Conservation (phyloP, 306 rosid genomes). For the Oxytropis ochrocephala region DNA sequence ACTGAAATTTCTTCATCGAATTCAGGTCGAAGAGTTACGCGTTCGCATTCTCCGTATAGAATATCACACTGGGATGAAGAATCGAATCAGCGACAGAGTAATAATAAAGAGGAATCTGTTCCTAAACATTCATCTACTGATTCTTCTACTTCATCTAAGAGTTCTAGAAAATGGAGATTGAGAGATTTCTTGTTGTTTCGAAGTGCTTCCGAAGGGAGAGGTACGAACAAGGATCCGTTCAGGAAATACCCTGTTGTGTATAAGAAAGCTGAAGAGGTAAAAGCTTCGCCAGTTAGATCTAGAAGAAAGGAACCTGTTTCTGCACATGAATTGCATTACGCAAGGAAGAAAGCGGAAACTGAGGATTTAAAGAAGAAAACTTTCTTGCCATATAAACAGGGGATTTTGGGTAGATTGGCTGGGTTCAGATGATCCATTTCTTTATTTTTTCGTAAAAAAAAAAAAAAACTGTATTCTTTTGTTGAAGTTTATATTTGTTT, state of each 20-base stretch:
- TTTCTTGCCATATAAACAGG: constrained; percentile 84
- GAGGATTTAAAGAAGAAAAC: constrained; percentile 81
- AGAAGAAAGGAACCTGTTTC: constrained; percentile 48
- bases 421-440: constrained; percentile 30
- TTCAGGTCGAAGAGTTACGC: constrained; percentile 42
- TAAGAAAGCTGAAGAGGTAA: constrained; percentile 36
- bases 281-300: constrained; percentile 31
- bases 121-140: not conserved
- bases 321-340: constrained; percentile 68
- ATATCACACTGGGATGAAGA: constrained; percentile 47
- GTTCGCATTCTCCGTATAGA: constrained; percentile 72
- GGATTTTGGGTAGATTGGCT: constrained; percentile 68
- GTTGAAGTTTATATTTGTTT: not conserved
- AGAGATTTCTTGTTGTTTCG: constrained; percentile 72
- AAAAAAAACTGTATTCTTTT: constrained; percentile 19
- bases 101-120: constrained; percentile 18
- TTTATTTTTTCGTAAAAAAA: not conserved
- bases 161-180: constrained; percentile 67
- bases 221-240: constrained; percentile 53
- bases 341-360: constrained; percentile 56
- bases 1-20: constrained; percentile 12
- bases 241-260: constrained; percentile 36
- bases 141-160: constrained; percentile 25
- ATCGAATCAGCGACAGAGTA: constrained; percentile 3
- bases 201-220: constrained; percentile 88